These are phyloP conservation scores for Candida nemodendra DNA, from an alignment of 805 yeast genomes.

Conservation along the genomic window DNA sequence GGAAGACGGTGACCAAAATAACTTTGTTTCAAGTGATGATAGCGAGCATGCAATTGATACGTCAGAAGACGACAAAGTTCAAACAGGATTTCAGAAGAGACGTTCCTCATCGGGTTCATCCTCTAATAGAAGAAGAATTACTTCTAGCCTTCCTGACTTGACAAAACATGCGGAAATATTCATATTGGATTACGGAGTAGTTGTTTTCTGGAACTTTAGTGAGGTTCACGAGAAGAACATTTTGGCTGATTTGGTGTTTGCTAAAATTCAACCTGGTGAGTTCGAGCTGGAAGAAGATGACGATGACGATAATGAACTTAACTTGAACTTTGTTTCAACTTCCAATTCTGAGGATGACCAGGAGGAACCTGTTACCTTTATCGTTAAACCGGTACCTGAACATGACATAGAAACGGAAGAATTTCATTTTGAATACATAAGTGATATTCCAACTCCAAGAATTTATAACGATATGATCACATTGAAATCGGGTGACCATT, in stretches of 20 bases:
- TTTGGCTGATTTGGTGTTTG: conserved; percentile 86
- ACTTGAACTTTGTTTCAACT: conserved; percentile 1
- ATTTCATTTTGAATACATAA: conserved; percentile 66
- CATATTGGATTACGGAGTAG: conserved; percentile 86
- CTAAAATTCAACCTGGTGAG: conserved; percentile 40
- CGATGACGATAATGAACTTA: conserved; percentile 37
- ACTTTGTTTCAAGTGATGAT: conserved; percentile 10
- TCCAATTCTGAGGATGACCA: conserved; percentile 6
- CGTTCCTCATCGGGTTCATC: conserved; percentile 14
- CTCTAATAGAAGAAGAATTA: conserved; percentile 13
- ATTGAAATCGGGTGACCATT: conserved; percentile 84
- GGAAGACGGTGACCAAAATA: conserved; percentile 3
- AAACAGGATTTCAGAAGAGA: conserved; percentile 5
- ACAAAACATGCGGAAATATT: conserved; percentile 83
- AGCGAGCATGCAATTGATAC: conserved; percentile 4
- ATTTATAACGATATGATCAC: conserved; percentile 95
- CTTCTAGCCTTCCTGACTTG: conserved; percentile 39
- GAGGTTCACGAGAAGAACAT: conserved; percentile 91
- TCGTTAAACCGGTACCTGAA: conserved; percentile 74
- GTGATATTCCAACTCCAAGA: conserved; percentile 49
- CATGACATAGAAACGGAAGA: conserved; percentile 93
- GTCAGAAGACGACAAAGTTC: neutral
- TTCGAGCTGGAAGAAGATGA: conserved; percentile 42
- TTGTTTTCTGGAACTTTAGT: conserved; percentile 97
- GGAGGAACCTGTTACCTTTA: conserved; percentile 37